phyloP scores from a whole-genome alignment of 73 alveolate species.

The Durusdinium trenchii region DNA sequence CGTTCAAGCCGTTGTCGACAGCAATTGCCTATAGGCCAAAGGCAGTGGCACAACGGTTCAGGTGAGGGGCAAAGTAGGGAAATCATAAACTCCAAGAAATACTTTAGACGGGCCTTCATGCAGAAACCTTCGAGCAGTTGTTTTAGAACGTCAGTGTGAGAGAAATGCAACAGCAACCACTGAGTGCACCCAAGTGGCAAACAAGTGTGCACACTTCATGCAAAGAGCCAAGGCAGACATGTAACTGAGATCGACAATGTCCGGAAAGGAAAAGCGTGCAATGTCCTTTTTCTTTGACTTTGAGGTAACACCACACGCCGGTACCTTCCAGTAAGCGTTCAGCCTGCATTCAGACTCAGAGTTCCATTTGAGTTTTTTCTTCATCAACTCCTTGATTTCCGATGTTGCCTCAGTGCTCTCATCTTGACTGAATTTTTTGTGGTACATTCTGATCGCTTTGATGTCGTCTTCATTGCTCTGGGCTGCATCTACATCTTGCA shows the following conservation, averaged over 20 bases:
- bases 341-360: not conserved
- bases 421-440: not conserved
- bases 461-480: too few relatives aligned
- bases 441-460: not conserved
- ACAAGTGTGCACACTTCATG: not conserved
- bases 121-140: too few relatives aligned
- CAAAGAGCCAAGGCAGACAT: not conserved
- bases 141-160: not conserved
- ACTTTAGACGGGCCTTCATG: not conserved
- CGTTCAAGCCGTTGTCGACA: not conserved
- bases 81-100: not conserved
- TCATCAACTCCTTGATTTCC: not conserved
- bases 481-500: too few relatives aligned
- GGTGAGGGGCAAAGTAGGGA: not conserved
- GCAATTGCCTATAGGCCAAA: not conserved
- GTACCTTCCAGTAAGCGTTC: not conserved
- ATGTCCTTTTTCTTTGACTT: not conserved
- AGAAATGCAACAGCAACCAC: not conserved
- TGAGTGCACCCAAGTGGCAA: constrained; percentile 4
- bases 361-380: not conserved
- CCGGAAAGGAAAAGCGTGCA: not conserved
- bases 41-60: not conserved
- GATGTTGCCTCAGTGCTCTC: not conserved
- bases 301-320: not conserved
- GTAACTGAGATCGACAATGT: not conserved